Percentiles rank a stretch among this genome's conserved stretches.
Evolutionary conservation across 164 flowering plant genomes (phyloP).

Genomic region (Nelumbo lutea): DNA sequence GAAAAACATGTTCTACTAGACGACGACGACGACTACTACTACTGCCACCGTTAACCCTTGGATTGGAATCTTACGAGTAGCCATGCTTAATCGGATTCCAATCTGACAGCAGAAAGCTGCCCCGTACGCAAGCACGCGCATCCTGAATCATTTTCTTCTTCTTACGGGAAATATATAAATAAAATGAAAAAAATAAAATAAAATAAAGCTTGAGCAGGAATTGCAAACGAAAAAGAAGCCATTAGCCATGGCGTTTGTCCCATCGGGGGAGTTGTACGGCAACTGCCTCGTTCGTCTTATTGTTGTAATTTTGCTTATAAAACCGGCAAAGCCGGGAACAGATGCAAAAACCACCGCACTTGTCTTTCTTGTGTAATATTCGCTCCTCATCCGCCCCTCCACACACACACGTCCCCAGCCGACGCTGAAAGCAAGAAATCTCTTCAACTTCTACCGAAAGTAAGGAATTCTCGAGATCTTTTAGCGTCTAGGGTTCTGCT

Average conservation of each 20-base stretch:
- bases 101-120: too few relatives aligned
- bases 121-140: too few relatives aligned
- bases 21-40: too few relatives aligned
- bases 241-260: neutral
- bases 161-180: too few relatives aligned
- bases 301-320: constrained; percentile 12
- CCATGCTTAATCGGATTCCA: too few relatives aligned
- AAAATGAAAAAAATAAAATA: too few relatives aligned
- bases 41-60: too few relatives aligned
- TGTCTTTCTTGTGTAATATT: neutral
- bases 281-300: neutral
- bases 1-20: too few relatives aligned
- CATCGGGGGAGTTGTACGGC: neutral
- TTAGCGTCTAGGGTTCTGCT: constrained; percentile 11
- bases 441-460: constrained; percentile 28
- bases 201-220: too few relatives aligned
- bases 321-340: constrained; percentile 26
- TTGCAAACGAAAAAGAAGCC: too few relatives aligned
- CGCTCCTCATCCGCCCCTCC: constrained; percentile 4
- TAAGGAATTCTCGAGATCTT: constrained; percentile 25
- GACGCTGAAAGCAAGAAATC: constrained; percentile 33
- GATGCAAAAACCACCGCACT: neutral
- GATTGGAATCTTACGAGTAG: too few relatives aligned
- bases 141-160: too few relatives aligned
- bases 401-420: neutral